Conservation (phyloP, 257 asterid genomes). For the Solanum habrochaites region DNA sequence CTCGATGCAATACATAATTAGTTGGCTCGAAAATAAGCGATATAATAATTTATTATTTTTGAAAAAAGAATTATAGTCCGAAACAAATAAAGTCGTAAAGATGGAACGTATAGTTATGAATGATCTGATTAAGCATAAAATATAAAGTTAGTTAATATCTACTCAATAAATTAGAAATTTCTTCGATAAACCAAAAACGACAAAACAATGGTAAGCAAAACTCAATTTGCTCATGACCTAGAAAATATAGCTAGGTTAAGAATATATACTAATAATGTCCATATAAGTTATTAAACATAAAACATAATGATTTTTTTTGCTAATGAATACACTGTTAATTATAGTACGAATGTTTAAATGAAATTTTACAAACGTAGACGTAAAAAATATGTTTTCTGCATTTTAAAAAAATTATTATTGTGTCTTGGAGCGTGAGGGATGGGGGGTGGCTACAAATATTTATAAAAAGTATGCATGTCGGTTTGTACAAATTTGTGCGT, state of each 20-base stretch:
- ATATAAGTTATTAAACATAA: not conserved
- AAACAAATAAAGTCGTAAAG: not conserved
- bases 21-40: accelerated
- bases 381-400: not conserved
- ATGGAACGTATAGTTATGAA: not conserved
- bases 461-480: not conserved
- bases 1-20: not conserved
- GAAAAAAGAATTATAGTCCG: accelerated
- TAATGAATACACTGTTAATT: not conserved
- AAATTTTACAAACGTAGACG: not conserved
- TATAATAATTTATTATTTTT: not conserved
- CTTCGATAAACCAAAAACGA: not conserved
- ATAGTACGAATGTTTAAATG: not conserved
- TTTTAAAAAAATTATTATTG: not conserved
- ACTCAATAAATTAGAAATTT: not conserved
- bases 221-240: not conserved
- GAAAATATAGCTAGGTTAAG: not conserved
- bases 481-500: not conserved
- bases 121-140: not conserved
- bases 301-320: not conserved
- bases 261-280: not conserved
- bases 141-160: not conserved
- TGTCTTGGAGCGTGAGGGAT: not conserved
- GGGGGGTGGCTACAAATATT: not conserved
- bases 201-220: not conserved